These are phyloP conservation scores for Pyrenopolyporus hunteri DNA, from an alignment of 495 filamentous ascomycete species.

Conservation along the genomic window DNA sequence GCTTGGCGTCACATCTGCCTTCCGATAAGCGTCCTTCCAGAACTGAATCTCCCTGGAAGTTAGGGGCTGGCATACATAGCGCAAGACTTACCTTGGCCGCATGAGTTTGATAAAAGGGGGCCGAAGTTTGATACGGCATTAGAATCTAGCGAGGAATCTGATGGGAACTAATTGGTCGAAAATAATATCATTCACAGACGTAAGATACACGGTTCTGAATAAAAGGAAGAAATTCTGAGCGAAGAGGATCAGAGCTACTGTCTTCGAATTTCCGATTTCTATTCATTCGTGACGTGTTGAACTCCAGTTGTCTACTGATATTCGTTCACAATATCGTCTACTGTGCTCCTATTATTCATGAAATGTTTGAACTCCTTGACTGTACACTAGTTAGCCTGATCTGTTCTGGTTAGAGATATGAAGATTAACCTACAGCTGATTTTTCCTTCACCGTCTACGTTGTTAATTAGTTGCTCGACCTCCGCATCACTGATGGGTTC, in stretches of 20 bases:
- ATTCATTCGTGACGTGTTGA: not conserved
- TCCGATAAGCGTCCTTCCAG: not conserved
- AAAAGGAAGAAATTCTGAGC: not conserved
- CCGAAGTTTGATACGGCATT: not conserved
- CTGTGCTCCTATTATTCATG: slow-evolving; percentile 37
- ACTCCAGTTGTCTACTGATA: slow-evolving; percentile 28
- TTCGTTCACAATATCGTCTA: slow-evolving; percentile 38
- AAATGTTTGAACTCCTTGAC: slow-evolving; percentile 42
- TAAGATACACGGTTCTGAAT: not conserved
- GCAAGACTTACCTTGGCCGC: not conserved
- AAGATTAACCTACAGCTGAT: slow-evolving; percentile 37
- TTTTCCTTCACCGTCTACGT: slow-evolving; percentile 44
- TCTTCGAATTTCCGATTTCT: not conserved
- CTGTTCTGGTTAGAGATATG: not conserved
- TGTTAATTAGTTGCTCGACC: slow-evolving; percentile 39
- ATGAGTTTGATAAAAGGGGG: not conserved
- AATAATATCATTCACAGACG: not conserved
- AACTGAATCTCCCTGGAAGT: not conserved
- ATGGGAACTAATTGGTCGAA: not conserved
- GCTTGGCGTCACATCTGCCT: not conserved
- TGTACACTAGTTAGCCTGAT: slow-evolving; percentile 14
- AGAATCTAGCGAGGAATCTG: not conserved
- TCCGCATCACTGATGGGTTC: slow-evolving; percentile 40
- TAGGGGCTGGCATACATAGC: not conserved
- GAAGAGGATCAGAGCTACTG: not conserved